Percentiles rank a stretch among this genome's conserved stretches.
Conservation (phyloP, 2,329 filamentous ascomycete genomes). For the Pleoardoris graminearum region DNA sequence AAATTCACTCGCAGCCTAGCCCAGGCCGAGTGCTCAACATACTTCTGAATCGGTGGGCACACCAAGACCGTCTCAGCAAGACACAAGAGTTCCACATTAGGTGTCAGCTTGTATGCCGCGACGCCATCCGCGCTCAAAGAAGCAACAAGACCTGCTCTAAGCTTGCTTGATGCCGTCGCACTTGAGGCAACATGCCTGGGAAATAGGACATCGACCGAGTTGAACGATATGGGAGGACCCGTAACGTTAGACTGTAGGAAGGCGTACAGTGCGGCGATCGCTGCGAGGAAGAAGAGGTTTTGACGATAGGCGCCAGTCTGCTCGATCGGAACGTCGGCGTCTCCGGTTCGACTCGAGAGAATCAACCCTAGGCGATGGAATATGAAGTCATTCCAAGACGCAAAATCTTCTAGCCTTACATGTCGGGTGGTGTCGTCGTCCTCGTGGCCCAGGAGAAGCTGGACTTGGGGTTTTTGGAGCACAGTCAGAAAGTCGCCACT, state of each 20-base stretch:
- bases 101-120: slow-evolving; percentile 81
- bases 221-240: slow-evolving; percentile 73
- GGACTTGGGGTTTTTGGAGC: slow-evolving; percentile 46
- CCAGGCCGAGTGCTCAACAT: slow-evolving; percentile 58
- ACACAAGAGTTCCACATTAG: slow-evolving; percentile 80
- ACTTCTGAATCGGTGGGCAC: slow-evolving; percentile 52
- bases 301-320: slow-evolving; percentile 47
- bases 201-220: slow-evolving; percentile 54
- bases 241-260: slow-evolving; percentile 90
- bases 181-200: slow-evolving; percentile 51
- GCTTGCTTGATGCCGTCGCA: slow-evolving; percentile 38
- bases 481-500: slow-evolving; percentile 49
- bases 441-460: slow-evolving; percentile 47
- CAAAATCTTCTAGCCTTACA: slow-evolving; percentile 38
- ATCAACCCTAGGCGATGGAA: slow-evolving; percentile 49
- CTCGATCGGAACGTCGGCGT: slow-evolving; percentile 23
- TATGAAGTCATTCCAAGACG: slow-evolving; percentile 51
- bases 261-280: slow-evolving; percentile 70
- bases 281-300: slow-evolving; percentile 58
- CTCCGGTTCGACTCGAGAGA: slow-evolving; percentile 36
- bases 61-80: slow-evolving; percentile 67
- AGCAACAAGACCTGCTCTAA: slow-evolving; percentile 62
- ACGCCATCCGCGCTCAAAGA: slow-evolving; percentile 81
- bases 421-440: slow-evolving; percentile 39
- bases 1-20: slow-evolving; percentile 72